A percentile compares a stretch with the other conserved stretches of the same genome.
phyloP scores from a whole-genome alignment of 768 basidiomycete species.

The Serpula lacrymans region DNA sequence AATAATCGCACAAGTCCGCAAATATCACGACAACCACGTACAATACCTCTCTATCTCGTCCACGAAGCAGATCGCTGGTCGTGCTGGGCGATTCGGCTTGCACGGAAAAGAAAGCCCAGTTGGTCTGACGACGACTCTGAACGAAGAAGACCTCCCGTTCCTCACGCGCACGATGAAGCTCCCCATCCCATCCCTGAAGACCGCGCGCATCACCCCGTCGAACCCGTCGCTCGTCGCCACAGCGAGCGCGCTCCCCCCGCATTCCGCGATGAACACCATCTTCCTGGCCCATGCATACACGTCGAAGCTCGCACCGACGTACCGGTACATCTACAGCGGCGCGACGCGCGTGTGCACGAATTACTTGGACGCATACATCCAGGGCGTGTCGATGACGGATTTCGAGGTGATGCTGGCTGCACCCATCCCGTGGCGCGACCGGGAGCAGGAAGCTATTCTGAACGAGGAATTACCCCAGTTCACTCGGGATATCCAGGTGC shows the following conservation, averaged over 20 bases:
- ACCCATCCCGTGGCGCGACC: conserved; percentile 54
- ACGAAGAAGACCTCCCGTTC: conserved; percentile 54
- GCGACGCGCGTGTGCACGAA: too few relatives aligned
- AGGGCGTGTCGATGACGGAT: conserved; percentile 34
- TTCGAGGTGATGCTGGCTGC: conserved; percentile 38
- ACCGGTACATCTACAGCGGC: too few relatives aligned
- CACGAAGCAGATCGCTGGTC: conserved; percentile 92
- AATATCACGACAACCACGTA: conserved; percentile 53
- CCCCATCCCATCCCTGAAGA: conserved; percentile 43
- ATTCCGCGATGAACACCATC: conserved; percentile 35
- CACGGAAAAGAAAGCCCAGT: conserved; percentile 42
- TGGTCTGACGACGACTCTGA: conserved; percentile 76
- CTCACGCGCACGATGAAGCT: conserved; percentile 50
- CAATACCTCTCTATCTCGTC: conserved; percentile 62
- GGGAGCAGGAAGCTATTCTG: conserved; percentile 22
- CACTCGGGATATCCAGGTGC: conserved; percentile 29
- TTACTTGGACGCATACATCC: conserved; percentile 38
- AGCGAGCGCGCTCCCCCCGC: conserved; percentile 39
- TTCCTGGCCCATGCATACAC: conserved; percentile 42
- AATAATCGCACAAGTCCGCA: conserved; percentile 68
- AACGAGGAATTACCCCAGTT: conserved; percentile 32
- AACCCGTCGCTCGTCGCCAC: too few relatives aligned
- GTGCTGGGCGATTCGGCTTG: conserved; percentile 86
- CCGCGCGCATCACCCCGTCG: conserved; percentile 48
- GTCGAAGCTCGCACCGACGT: conserved; percentile 34